These are phyloP conservation scores for Alternaria burnsii DNA, from an alignment of 2,329 filamentous ascomycete species.

Conservation along the genomic window DNA sequence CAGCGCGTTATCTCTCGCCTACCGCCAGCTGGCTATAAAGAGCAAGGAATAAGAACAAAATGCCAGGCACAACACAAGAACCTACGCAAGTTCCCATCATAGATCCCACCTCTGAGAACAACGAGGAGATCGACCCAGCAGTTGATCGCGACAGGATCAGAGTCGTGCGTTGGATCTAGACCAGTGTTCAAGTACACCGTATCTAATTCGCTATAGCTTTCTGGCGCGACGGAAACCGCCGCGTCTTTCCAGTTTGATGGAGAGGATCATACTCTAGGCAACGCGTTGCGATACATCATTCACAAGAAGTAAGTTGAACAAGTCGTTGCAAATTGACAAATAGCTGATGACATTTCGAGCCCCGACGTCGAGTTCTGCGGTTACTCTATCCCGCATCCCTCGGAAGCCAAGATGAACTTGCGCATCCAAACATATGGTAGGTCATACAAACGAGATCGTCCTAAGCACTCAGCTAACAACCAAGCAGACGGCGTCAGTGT, in stretches of 20 bases:
- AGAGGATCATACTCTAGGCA: slow-evolving; percentile 95
- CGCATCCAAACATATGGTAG: slow-evolving; percentile 96
- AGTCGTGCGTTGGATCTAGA: slow-evolving; percentile 48
- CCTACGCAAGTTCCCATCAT: slow-evolving; percentile 29
- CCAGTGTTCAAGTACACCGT: background rate
- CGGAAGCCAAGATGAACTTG: slow-evolving; percentile 95
- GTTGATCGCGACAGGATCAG: slow-evolving; percentile 56
- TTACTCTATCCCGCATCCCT: slow-evolving; percentile 96
- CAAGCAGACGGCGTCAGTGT: slow-evolving; percentile 76
- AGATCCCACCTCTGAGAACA: slow-evolving; percentile 35
- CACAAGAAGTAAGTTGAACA: slow-evolving; percentile 86
- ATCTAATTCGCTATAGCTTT: slow-evolving; percentile 66
- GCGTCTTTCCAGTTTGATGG: slow-evolving; percentile 94
- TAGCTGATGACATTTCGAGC: slow-evolving; percentile 57
- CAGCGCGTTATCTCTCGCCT: background rate
- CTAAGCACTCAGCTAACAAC: slow-evolving; percentile 8
- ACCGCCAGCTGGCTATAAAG: slow-evolving; percentile 2
- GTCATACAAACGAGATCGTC: background rate
- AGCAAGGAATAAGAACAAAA: slow-evolving; percentile 18
- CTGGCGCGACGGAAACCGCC: slow-evolving; percentile 82
- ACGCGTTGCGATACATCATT: slow-evolving; percentile 91
- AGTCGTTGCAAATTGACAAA: background rate
- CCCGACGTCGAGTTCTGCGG: slow-evolving; percentile 98
- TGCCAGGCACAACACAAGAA: slow-evolving; percentile 35
- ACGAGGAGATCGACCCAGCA: slow-evolving; percentile 43